Base-by-base conservation (phyloP, 1,284 basidiomycete genomes). In the Pyrrhoderma noxium region DNA sequence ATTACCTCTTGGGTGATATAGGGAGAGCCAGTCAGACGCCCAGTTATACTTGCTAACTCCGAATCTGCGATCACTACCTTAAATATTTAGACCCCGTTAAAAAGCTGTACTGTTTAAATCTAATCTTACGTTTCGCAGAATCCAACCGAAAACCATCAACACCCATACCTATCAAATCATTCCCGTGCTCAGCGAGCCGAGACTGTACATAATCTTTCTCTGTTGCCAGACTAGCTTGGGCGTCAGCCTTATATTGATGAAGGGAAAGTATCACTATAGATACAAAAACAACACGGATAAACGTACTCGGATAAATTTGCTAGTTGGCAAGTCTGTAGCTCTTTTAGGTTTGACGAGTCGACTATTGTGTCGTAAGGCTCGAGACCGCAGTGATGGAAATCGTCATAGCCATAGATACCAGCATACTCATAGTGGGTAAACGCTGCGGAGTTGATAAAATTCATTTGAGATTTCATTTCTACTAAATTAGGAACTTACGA, bases 371-470 rank as follows among this genome's bases (percentile, higher is more conserved):
- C 73, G 3, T 62, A 63, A 0, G 74, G 63, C 46, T 75, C 70
- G 14, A 79, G 65, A 1, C 80, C 79, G 56, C 81, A 84, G 58
- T 81, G 73, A 58, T 84, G 81, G 64, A 84, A 84, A 61, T 83
- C 71, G 68, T 77, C 48, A 14, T 21, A 21, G 23, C 47, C 39
- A 37, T 52, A 61, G 25, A 47, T 59, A 11, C 50, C 58, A 8
- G 47, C 57, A 43, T 61, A 61, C 8, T 66, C 62, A 60, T 81
- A 83, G 53, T 81, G 75, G 1, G 77, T 78, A 62, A 74, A 82
- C 0, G 66, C 61, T 59, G 25, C 2, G 7, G 22, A 45, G 18
- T 23, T 7, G 41, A 21, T 45, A 40, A n/a, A 14, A 34, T 42
- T 34, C 18, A 3, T 4, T n/a, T 2, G 1, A 35, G 49, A 22